These are phyloP conservation scores for Neurospora pannonica DNA, from an alignment of 495 filamentous ascomycete genomes.

Conservation along the genomic window DNA sequence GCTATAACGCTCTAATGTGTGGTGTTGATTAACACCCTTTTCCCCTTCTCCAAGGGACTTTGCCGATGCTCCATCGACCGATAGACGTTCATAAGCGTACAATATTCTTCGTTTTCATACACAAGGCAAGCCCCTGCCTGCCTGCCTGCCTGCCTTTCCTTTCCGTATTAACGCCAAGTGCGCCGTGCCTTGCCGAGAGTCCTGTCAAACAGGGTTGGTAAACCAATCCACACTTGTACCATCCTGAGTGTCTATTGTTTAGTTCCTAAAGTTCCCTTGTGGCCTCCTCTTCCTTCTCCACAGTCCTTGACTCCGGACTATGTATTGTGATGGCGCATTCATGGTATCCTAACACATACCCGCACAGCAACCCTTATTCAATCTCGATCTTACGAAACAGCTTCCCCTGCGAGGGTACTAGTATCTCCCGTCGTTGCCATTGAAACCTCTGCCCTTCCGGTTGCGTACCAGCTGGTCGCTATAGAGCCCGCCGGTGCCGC, in stretches of 20 bases:
- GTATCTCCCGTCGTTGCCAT: constrained; percentile 5
- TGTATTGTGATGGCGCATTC: background rate
- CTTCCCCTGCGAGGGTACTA: background rate
- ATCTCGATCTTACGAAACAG: background rate
- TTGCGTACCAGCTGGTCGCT: constrained; percentile 15
- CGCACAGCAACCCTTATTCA: background rate
- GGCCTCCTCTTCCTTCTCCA: background rate
- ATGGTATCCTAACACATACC: background rate
- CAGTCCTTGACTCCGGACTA: background rate
- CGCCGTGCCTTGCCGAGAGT: background rate
- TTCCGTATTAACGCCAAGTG: background rate
- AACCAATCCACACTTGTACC: background rate
- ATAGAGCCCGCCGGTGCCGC: constrained; percentile 11
- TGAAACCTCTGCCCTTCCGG: constrained; percentile 28
- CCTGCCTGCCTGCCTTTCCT: background rate
- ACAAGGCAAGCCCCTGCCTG: background rate
- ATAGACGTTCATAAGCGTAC: background rate
- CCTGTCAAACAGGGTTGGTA: background rate
- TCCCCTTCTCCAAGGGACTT: background rate
- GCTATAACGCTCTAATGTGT: background rate
- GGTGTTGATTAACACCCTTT: background rate
- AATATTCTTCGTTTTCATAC: background rate
- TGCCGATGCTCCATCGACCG: background rate
- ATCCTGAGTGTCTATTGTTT: background rate
- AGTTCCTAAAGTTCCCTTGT: background rate